These are phyloP conservation scores for Ceratocystis diversiconidia DNA, from an alignment of 2,329 filamentous ascomycete species.

Conservation along the genomic window DNA sequence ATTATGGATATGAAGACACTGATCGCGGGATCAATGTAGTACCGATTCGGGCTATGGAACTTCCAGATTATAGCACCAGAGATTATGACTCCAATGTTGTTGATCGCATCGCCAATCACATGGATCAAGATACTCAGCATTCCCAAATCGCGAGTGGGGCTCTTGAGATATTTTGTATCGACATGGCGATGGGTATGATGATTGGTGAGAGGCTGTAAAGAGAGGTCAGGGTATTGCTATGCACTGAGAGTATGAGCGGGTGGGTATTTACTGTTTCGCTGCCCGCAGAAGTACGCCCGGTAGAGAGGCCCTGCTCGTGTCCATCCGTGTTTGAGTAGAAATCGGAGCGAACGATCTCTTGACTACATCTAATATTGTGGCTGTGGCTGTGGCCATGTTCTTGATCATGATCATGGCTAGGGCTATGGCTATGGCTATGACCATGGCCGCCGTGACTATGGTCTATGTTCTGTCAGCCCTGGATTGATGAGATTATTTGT, in stretches of 20 bases:
- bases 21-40: constrained; percentile 58
- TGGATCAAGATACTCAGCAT: constrained; percentile 59
- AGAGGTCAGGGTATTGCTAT: background rate
- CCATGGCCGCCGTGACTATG: constrained; percentile 25
- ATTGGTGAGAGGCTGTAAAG: constrained; percentile 12
- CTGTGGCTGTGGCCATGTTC: constrained; percentile 21
- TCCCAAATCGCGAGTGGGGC: constrained; percentile 45
- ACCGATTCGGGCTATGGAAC: constrained; percentile 40
- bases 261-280: background rate
- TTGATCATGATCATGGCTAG: constrained; percentile 22
- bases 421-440: constrained; percentile 22
- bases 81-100: constrained; percentile 62
- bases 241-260: constrained; percentile 18
- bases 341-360: no score
- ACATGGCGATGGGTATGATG: constrained; percentile 39
- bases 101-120: constrained; percentile 57
- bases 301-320: constrained; percentile 7
- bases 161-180: constrained; percentile 22
- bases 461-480: background rate
- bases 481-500: background rate
- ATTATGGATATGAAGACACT: constrained; percentile 58
- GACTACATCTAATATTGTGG: constrained; percentile 14
- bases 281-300: background rate
- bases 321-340: background rate
- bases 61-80: constrained; percentile 58